Conservation (phyloP, 768 basidiomycete genomes). For the Lyophyllum decastes region DNA sequence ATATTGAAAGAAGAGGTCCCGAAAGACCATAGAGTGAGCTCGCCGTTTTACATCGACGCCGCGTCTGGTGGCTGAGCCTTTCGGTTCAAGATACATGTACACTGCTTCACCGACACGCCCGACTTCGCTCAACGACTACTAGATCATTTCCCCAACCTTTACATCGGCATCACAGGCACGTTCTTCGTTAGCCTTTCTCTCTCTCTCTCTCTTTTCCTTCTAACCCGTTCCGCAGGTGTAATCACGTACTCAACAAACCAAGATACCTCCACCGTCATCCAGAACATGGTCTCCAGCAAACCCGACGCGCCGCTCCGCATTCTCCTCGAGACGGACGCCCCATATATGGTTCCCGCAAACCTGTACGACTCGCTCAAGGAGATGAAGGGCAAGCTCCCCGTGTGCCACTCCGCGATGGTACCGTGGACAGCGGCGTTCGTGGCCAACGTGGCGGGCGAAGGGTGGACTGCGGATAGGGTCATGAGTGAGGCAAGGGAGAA, state of each 20-base stretch:
- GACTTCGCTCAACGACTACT: constrained; percentile 71
- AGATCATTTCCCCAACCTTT: constrained; percentile 77
- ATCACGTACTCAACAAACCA: constrained; percentile 77
- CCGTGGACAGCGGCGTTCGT: constrained; percentile 85
- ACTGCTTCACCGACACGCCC: constrained; percentile 86
- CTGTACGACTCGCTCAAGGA: constrained; percentile 58
- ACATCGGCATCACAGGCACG: constrained; percentile 79
- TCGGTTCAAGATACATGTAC: constrained; percentile 86
- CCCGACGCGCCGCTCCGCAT: constrained; percentile 40
- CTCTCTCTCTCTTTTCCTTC: not conserved
- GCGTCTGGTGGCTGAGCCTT: too few species aligned
- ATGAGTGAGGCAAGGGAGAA: constrained; percentile 67
- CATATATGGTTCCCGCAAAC: constrained; percentile 83
- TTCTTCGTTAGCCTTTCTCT: not conserved
- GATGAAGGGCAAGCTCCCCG: constrained; percentile 61
- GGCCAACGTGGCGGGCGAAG: constrained; percentile 44
- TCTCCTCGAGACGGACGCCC: constrained; percentile 84
- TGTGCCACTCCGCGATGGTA: constrained; percentile 81
- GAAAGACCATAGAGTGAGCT: constrained; percentile 62
- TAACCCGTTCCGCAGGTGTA: constrained; percentile 51
- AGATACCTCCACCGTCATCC: constrained; percentile 71
- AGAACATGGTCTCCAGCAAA: constrained; percentile 41
- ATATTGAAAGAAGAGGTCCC: constrained; percentile 81
- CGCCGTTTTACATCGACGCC: too few species aligned
- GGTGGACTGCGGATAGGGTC: constrained; percentile 57